Conservation (phyloP, 2,329 filamentous ascomycete genomes). For the Aspergillus sp. region DNA sequence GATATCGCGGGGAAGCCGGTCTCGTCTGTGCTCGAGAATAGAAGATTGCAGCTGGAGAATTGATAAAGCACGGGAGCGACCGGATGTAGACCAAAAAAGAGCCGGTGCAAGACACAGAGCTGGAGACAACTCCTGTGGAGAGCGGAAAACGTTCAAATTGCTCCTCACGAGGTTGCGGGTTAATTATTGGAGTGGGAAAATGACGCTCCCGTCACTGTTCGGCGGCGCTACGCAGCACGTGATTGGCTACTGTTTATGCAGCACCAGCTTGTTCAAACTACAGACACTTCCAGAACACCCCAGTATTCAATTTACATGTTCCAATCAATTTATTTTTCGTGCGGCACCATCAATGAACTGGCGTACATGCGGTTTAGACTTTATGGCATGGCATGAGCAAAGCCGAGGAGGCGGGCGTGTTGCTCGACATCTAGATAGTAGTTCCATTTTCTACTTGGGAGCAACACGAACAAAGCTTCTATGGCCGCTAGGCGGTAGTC, state of each 20-base stretch:
- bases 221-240: background rate
- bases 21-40: background rate
- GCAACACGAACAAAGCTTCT: no score
- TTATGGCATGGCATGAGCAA: no score
- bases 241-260: background rate
- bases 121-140: conserved; percentile 15
- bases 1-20: conserved; percentile 9
- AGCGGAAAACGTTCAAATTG: background rate
- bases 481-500: no score
- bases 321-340: no score
- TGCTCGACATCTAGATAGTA: no score
- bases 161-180: background rate
- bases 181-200: background rate
- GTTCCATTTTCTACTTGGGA: no score
- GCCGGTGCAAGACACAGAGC: background rate
- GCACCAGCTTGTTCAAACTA: background rate
- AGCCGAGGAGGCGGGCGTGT: no score
- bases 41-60: background rate
- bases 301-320: background rate
- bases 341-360: no score
- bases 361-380: no score
- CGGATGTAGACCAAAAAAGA: background rate
- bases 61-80: background rate
- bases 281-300: background rate
- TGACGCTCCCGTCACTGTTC: background rate